Conservation (phyloP, 768 basidiomycete species). For the Lentinula raphanica region DNA sequence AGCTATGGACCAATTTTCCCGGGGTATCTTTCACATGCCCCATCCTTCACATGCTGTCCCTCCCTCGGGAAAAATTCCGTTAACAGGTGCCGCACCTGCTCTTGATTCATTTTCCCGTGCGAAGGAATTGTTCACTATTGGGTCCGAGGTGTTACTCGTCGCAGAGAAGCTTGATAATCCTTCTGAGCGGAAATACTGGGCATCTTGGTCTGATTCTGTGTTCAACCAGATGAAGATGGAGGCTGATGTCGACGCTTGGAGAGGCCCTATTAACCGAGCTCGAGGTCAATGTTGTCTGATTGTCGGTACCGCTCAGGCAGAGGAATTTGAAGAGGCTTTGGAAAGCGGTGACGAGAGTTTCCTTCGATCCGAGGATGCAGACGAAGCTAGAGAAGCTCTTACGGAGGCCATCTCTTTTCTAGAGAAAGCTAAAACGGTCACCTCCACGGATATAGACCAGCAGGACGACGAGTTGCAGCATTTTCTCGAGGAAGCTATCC, state of each 20-base stretch:
- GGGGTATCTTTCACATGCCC: conserved; percentile 71
- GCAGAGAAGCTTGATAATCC: conserved; percentile 48
- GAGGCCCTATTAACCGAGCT: conserved; percentile 37
- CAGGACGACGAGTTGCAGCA: conserved; percentile 4
- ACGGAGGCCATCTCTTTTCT: conserved; percentile 39
- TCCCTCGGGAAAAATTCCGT: conserved; percentile 11
- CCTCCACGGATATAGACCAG: neutral
- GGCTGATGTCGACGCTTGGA: conserved; percentile 47
- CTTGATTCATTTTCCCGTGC: conserved; percentile 44
- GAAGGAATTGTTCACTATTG: conserved; percentile 58
- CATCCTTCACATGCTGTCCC: conserved; percentile 30
- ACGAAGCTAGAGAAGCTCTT: conserved; percentile 50
- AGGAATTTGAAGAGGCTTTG: conserved; percentile 41
- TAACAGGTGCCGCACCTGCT: conserved; percentile 4
- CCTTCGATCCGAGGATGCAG: conserved; percentile 42
- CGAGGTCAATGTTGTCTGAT: conserved; percentile 54
- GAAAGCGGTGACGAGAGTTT: conserved; percentile 38
- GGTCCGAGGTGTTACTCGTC: conserved; percentile 53
- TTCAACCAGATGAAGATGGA: conserved; percentile 63
- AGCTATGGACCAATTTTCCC: conserved; percentile 65
- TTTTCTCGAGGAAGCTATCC: conserved; percentile 49
- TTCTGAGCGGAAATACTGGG: conserved; percentile 50
- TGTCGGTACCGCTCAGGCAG: conserved; percentile 49
- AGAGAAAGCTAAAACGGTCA: conserved; percentile 21
- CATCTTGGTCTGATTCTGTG: conserved; percentile 54